Conservation (phyloP, 2,329 filamentous ascomycete genomes). For the Exophiala sp. region DNA sequence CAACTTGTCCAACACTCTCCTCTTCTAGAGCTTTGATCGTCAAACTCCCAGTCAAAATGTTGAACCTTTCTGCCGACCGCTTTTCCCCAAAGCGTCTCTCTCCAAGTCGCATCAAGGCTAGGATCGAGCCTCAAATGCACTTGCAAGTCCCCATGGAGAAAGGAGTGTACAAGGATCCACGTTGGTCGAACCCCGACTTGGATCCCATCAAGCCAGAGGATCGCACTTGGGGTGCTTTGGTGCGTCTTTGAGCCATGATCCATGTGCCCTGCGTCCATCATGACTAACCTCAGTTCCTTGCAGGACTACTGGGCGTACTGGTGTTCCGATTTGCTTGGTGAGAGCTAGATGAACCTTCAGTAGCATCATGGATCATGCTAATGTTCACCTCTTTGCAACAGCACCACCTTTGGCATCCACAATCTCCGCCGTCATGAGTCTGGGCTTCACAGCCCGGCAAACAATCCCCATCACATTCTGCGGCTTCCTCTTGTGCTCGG, state of each 20-base stretch:
- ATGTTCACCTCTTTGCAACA: background rate
- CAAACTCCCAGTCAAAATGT: slow-evolving; percentile 9
- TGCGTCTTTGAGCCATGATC: slow-evolving; percentile 9
- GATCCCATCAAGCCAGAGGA: slow-evolving; percentile 41
- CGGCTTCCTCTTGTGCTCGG: slow-evolving; percentile 46
- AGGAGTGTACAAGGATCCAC: slow-evolving; percentile 38
- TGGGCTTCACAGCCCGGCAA: slow-evolving; percentile 47
- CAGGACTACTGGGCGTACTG: slow-evolving; percentile 7
- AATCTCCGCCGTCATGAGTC: slow-evolving; percentile 40
- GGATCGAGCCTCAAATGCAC: slow-evolving; percentile 38
- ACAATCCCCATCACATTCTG: slow-evolving; percentile 49
- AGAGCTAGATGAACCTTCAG: too few relatives aligned
- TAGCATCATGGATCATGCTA: background rate
- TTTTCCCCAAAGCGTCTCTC: slow-evolving; percentile 28
- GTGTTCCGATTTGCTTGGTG: background rate
- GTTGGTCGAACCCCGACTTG: slow-evolving; percentile 49
- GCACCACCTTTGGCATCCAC: slow-evolving; percentile 42
- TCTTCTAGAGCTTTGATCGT: background rate
- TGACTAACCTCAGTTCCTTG: background rate
- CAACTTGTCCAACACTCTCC: background rate
- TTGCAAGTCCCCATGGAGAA: slow-evolving; percentile 38
- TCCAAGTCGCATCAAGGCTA: slow-evolving; percentile 35
- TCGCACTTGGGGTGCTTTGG: slow-evolving; percentile 45
- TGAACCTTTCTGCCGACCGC: slow-evolving; percentile 17
- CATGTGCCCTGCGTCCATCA: background rate